Evolutionary conservation across 1,284 basidiomycete species (phyloP).

Genomic region (Xanthoconium separans): DNA sequence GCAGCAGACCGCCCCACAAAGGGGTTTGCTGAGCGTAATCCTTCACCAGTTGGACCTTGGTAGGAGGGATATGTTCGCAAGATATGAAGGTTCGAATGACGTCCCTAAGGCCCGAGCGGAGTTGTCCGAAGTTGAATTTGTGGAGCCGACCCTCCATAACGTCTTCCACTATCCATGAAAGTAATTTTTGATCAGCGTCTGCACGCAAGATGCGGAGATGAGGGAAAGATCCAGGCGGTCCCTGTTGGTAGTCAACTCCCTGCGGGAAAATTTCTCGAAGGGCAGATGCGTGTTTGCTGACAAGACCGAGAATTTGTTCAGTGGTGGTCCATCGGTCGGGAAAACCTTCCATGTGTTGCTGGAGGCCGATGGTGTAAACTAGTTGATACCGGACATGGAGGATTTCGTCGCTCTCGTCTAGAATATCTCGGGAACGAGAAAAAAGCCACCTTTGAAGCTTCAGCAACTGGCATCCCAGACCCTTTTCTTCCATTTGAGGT

Average conservation of each 20-base stretch:
- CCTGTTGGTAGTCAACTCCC: constrained; percentile 12
- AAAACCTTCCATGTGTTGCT: constrained; percentile 40
- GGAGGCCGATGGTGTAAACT: constrained; percentile 46
- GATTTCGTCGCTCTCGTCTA: constrained; percentile 57
- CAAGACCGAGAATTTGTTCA: constrained; percentile 39
- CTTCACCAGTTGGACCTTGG: constrained; percentile 21
- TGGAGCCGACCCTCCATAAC: constrained; percentile 24
- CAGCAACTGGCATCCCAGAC: constrained; percentile 15
- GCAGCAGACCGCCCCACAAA: constrained; percentile 38
- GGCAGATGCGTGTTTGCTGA: constrained; percentile 13
- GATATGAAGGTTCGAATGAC: constrained; percentile 26
- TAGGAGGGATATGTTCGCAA: neutral
- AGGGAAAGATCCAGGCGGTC: constrained; percentile 29
- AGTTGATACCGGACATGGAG: constrained; percentile 49
- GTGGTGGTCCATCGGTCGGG: constrained; percentile 48
- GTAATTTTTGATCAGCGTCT: constrained; percentile 23
- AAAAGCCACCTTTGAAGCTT: constrained; percentile 38
- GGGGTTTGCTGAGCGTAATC: constrained; percentile 10
- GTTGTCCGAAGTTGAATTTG: constrained; percentile 19
- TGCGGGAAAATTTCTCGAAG: constrained; percentile 18
- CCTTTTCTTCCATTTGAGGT: neutral
- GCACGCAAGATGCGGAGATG: constrained; percentile 34
- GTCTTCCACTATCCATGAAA: constrained; percentile 26
- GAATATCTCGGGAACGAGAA: constrained; percentile 40
- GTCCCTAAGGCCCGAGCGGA: constrained; percentile 14